Percentiles rank a stretch among this genome's conserved stretches.
These are phyloP conservation scores for Pleurotus tuber-regium DNA, from an alignment of 768 basidiomycete species.

Conservation along the genomic window DNA sequence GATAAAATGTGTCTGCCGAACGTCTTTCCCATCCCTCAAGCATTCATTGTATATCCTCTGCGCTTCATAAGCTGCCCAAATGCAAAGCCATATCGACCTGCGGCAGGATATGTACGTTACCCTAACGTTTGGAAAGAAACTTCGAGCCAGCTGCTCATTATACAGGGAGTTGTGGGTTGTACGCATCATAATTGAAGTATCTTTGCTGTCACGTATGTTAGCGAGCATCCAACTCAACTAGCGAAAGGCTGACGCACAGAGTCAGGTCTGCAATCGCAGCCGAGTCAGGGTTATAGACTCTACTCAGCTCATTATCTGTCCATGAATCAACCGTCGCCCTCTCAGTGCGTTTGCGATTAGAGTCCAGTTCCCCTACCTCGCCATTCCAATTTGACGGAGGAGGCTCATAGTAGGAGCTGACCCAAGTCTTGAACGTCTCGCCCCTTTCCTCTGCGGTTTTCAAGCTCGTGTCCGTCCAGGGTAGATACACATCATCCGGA, in stretches of 20 bases:
- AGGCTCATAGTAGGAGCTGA: constrained; percentile 27
- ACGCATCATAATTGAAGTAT: constrained; percentile 17
- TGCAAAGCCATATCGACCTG: constrained; percentile 21
- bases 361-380: neutral
- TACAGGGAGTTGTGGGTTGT: constrained; percentile 3
- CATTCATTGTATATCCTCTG: constrained; percentile 20
- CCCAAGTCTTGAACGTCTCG: constrained; percentile 24
- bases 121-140: constrained; percentile 19
- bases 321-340: constrained; percentile 16
- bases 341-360: constrained; percentile 9
- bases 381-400: constrained; percentile 8
- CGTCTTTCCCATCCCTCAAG: constrained; percentile 15
- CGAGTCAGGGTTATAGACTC: constrained; percentile 14
- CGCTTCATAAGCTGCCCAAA: constrained; percentile 21
- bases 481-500: constrained; percentile 19
- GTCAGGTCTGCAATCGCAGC: constrained; percentile 18
- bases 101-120: constrained; percentile 21
- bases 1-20: constrained; percentile 22
- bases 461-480: constrained; percentile 19
- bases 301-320: constrained; percentile 20
- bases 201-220: constrained; percentile 16
- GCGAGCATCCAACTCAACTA: constrained; percentile 20
- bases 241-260: constrained; percentile 22
- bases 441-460: constrained; percentile 23
- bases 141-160: constrained; percentile 1